Percentiles rank a stretch among this genome's conserved stretches.
Evolutionary conservation across 2,329 filamentous ascomycete species (phyloP).

Genomic region (Nothophaeocryptopus gaeumannii): DNA sequence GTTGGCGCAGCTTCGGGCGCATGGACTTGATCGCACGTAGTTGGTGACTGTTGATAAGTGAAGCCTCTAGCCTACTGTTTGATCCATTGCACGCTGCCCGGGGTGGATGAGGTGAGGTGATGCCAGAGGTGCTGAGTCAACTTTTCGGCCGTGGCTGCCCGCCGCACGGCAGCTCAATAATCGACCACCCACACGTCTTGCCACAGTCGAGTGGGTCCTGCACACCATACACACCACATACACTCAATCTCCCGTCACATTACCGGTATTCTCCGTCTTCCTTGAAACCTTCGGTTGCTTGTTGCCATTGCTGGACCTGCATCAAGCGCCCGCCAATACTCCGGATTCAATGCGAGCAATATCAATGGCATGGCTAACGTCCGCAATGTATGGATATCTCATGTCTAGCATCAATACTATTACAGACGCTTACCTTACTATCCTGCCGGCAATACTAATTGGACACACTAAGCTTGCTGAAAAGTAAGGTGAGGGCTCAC

Average conservation of each 20-base stretch:
- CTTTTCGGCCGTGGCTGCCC: no score
- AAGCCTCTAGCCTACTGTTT: background rate
- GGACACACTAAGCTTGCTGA: conserved; percentile 27
- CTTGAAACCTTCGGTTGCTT: no score
- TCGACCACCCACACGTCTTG: background rate
- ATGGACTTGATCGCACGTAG: background rate
- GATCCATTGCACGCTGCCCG: background rate
- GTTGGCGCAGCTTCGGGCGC: background rate
- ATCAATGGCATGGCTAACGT: background rate
- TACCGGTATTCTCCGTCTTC: no score
- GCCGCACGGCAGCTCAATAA: background rate
- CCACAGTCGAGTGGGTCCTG: no score
- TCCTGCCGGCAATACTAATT: conserved; percentile 32
- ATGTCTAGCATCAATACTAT: conserved; percentile 30
- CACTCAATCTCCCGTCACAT: no score
- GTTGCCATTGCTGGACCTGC: no score
- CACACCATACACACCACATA: background rate
- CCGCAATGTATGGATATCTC: conserved; percentile 17
- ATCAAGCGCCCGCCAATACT: background rate
- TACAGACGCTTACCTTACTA: conserved; percentile 31
- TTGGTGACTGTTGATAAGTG: conserved; percentile 4
- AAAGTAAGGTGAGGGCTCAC: conserved; percentile 24
- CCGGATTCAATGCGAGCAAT: background rate
- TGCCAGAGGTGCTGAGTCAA: no score
- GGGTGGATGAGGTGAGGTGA: background rate